A percentile compares a stretch with the other conserved stretches of the same genome.
These are phyloP conservation scores for Pezicula neosporulosa DNA, from an alignment of 2,329 filamentous ascomycete species.

Conservation along the genomic window DNA sequence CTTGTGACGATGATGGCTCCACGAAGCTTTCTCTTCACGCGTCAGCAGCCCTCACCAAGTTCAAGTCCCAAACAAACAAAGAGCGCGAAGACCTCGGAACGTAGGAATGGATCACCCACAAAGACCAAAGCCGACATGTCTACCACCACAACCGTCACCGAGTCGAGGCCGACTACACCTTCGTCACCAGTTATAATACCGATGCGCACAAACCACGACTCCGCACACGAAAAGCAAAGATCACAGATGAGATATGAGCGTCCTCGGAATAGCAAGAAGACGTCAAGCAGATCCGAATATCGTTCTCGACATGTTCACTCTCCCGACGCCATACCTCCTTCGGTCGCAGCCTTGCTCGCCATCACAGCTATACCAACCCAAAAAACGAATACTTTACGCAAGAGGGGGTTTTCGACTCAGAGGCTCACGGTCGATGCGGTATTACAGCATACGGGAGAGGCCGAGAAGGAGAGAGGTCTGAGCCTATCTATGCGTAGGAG, in stretches of 20 bases:
- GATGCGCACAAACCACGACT: conserved; percentile 17
- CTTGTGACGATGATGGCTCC: conserved; percentile 20
- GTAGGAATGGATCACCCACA: conserved; percentile 7
- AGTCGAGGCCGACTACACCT: conserved; percentile 17
- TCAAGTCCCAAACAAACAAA: conserved; percentile 10
- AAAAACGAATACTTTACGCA: conserved; percentile 24
- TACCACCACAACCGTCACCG: conserved; percentile 7
- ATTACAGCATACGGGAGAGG: conserved; percentile 47
- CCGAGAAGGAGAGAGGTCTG: conserved; percentile 54
- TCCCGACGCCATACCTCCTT: conserved; percentile 53
- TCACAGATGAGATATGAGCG: conserved; percentile 16
- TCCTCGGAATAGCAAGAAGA: conserved; percentile 12
- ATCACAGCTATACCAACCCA: conserved; percentile 56
- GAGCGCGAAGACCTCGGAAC: conserved; percentile 13
- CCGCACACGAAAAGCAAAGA: conserved; percentile 15
- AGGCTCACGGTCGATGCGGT: conserved; percentile 55
- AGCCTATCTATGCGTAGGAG: conserved; percentile 50
- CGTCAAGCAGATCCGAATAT: conserved; percentile 14
- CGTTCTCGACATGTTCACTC: conserved; percentile 42
- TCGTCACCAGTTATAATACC: conserved; percentile 28
- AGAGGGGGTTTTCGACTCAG: conserved; percentile 16
- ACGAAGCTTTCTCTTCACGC: conserved; percentile 22
- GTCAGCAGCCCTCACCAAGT: conserved; percentile 1
- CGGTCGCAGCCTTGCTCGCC: conserved; percentile 57
- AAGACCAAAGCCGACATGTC: background rate